phyloP scores from a whole-genome alignment of 1,139 yeast species.

The Yamadazyma jaroonii region DNA sequence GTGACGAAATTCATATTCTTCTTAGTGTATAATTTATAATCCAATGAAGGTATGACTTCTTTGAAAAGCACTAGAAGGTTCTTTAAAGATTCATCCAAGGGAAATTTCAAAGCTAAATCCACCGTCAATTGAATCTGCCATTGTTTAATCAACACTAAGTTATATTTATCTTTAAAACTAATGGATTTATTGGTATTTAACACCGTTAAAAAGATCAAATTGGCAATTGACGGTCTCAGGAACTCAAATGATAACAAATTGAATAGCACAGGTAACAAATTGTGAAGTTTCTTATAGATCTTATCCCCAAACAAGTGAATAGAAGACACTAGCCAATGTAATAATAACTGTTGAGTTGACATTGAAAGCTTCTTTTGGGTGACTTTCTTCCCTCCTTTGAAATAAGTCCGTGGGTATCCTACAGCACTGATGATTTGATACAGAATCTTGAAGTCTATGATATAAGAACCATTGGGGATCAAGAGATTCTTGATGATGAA shows the following conservation, averaged over 20 bases:
- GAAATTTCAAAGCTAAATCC: conserved; percentile 32
- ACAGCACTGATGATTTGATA: conserved; percentile 24
- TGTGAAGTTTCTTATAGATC: conserved; percentile 15
- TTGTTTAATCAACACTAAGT: conserved; percentile 17
- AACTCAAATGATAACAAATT: conserved; percentile 32
- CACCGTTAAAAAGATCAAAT: conserved; percentile 25
- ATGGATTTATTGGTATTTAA: conserved; percentile 14
- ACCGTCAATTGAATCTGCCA: conserved; percentile 38
- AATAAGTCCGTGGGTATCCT: conserved; percentile 29
- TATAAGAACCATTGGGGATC: conserved; percentile 13
- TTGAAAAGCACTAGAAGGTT: conserved; percentile 23
- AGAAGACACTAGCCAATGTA: conserved; percentile 31
- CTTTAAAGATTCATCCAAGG: conserved; percentile 30
- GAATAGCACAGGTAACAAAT: conserved; percentile 27
- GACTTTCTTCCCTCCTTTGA: conserved; percentile 20
- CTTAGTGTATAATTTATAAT: conserved; percentile 12
- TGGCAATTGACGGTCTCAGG: conserved; percentile 28
- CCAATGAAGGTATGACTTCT: conserved; percentile 22
- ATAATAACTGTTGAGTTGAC: conserved; percentile 22
- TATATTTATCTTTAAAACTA: conserved; percentile 10
- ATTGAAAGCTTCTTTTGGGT: conserved; percentile 23
- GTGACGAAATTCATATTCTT: neutral
- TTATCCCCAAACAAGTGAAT: conserved; percentile 26
- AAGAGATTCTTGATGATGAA: conserved; percentile 14
- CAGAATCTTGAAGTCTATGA: conserved; percentile 12